Evolutionary conservation across 2,329 filamentous ascomycete genomes (phyloP), one percentile per base, ranked within the genome.

Genomic region (Diaporthe batatas): DNA sequence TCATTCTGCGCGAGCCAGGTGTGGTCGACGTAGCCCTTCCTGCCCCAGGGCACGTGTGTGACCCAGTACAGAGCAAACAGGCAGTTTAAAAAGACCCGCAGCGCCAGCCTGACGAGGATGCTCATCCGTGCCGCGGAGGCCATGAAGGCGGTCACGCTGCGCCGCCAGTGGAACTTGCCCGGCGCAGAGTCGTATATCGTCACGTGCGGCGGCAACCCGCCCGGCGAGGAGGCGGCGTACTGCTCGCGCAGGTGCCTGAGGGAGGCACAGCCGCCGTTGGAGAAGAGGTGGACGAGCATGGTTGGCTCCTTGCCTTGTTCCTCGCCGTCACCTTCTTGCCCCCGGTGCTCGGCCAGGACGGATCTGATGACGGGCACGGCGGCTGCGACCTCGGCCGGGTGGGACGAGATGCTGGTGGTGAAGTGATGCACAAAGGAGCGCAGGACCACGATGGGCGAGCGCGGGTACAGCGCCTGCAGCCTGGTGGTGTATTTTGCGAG

Each of bases 211-310:
- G 86, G 86, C 1, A 67, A 29, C 32, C 68, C 87, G 79, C 3
- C 77, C 29, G 51, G 18, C 12, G 57, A 18, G 23, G 36, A 1
- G 21, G 59, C 42, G 29, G 59, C 29, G 57, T 68, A 85, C 16
- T 80, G 76, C 36, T 78, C 75, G 70, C 83, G 83, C 23, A 87
- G 76, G 49, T 81, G 79, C 42, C 78, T 78, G 23, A 86, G 82
- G 42, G 83, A 83, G 68, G 82, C 81, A 32, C 83, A 81, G 59
- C 87, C 88, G 69, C 87, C 87, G 75, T 89, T 89, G 51, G 87
- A 89, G 76, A 89, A 88, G 44, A 84, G 73, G 75, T 89, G 87
- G 16, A 86, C 77, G 3, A 89, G 80, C 21, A 88, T 79, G 42
- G 80, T 79, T 14, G 81, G 82, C 47, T 70, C 68, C 47, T 70